Evolutionary conservation across 2,329 filamentous ascomycete genomes (phyloP).

Genomic region (Fusarium mangiferae): DNA sequence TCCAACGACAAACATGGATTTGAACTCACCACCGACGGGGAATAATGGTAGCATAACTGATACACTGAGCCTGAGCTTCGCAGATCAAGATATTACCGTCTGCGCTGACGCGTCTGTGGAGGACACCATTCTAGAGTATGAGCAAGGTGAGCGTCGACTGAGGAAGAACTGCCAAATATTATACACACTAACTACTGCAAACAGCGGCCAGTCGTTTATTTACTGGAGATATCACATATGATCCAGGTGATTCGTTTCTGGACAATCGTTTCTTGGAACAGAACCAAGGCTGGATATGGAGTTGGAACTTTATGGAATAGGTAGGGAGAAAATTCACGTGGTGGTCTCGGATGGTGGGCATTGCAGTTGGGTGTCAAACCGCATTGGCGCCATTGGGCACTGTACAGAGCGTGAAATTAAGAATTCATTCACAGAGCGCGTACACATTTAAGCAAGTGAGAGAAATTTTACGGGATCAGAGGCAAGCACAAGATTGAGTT

Average conservation of each 20-base stretch:
- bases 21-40: fast-evolving
- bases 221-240: background rate
- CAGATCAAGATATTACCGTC: background rate
- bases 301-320: background rate
- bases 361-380: fast-evolving
- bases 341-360: background rate
- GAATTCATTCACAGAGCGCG: too few species aligned
- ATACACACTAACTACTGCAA: fast-evolving
- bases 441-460: fast-evolving
- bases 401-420: too few species aligned
- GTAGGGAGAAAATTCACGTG: fast-evolving
- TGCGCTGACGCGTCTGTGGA: background rate
- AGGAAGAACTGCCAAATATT: fast-evolving
- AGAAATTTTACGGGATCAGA: fast-evolving
- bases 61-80: fast-evolving
- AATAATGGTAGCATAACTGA: background rate
- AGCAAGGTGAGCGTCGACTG: background rate
- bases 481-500: fast-evolving
- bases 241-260: background rate
- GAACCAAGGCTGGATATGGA: background rate
- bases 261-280: background rate
- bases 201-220: background rate
- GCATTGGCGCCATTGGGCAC: fast-evolving
- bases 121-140: background rate
- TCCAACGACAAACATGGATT: fast-evolving